phyloP scores from a whole-genome alignment of 768 basidiomycete genomes.

The Scleroderma citrinum region DNA sequence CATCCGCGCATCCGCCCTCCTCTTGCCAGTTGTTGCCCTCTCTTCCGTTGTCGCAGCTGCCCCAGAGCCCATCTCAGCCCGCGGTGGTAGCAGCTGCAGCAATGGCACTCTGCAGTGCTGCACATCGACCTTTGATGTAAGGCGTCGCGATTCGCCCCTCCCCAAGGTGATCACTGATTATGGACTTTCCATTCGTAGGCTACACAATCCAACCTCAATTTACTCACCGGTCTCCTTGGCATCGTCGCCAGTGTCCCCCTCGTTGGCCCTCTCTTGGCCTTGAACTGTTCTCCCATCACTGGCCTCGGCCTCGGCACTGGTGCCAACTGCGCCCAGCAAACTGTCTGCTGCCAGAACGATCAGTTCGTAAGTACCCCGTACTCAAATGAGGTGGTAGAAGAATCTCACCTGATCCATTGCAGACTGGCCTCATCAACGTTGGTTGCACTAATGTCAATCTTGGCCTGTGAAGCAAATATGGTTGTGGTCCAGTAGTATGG shows the following conservation, averaged over 20 bases:
- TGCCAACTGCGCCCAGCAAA: slow-evolving; percentile 3
- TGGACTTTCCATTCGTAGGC: neutral
- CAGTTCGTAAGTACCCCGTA: slow-evolving; percentile 4
- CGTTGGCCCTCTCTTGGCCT: slow-evolving; percentile 3
- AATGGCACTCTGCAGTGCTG: slow-evolving; percentile 24
- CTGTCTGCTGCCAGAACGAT: slow-evolving; percentile 5
- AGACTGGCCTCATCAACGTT: too few species aligned
- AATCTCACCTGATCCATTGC: too few species aligned
- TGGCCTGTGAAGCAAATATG: too few species aligned
- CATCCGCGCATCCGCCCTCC: neutral
- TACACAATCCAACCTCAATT: neutral
- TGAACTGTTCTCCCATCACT: slow-evolving; percentile 6
- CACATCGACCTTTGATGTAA: slow-evolving; percentile 4
- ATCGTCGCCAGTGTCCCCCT: too few species aligned
- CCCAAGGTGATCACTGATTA: neutral
- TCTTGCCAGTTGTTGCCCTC: neutral
- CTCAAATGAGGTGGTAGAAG: too few species aligned
- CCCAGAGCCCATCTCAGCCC: neutral
- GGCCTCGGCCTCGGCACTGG: neutral
- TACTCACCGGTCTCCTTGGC: slow-evolving; percentile 5
- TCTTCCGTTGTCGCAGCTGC: neutral
- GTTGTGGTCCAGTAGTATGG: too few species aligned
- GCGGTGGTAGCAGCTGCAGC: neutral
- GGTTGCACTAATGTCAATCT: too few species aligned
- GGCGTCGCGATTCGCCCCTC: neutral